phyloP scores from a whole-genome alignment of 139 green algal species.

The Ettlia oleoabundans region DNA sequence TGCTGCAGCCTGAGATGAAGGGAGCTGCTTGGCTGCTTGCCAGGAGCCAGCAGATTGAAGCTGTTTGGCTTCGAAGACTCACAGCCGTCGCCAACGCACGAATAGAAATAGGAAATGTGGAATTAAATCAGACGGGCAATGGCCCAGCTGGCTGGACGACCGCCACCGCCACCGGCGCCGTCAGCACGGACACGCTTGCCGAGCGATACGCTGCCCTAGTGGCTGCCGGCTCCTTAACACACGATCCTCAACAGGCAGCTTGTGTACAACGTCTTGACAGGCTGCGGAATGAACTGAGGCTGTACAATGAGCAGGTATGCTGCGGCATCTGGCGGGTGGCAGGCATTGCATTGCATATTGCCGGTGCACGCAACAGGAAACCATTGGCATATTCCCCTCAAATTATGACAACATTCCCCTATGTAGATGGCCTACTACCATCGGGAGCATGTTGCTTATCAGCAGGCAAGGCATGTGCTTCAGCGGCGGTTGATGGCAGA shows the following conservation, averaged over 20 bases:
- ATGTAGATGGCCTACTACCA: neutral
- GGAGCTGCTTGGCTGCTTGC: too few relatives aligned
- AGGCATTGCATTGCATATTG: neutral
- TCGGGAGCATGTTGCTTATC: neutral
- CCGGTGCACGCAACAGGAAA: too few relatives aligned
- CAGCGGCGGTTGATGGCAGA: neutral
- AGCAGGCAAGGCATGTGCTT: neutral
- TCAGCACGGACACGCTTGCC: neutral
- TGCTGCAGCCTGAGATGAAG: too few relatives aligned
- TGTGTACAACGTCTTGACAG: slow-evolving; percentile 26
- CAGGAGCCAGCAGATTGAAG: too few relatives aligned
- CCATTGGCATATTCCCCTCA: too few relatives aligned
- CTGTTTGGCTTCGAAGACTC: too few relatives aligned
- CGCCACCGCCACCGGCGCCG: neutral
- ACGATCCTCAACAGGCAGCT: slow-evolving; percentile 4
- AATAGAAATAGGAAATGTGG: too few relatives aligned
- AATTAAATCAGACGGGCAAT: too few relatives aligned
- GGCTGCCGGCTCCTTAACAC: neutral
- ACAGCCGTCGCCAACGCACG: too few relatives aligned
- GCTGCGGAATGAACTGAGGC: neutral
- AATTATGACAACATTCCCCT: neutral
- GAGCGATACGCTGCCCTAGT: slow-evolving; percentile 24
- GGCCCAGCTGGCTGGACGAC: neutral
- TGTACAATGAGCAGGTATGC: neutral
- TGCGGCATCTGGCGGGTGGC: neutral